phyloP scores from a whole-genome alignment of 345 rosid genomes.

The Kandelia obovata region DNA sequence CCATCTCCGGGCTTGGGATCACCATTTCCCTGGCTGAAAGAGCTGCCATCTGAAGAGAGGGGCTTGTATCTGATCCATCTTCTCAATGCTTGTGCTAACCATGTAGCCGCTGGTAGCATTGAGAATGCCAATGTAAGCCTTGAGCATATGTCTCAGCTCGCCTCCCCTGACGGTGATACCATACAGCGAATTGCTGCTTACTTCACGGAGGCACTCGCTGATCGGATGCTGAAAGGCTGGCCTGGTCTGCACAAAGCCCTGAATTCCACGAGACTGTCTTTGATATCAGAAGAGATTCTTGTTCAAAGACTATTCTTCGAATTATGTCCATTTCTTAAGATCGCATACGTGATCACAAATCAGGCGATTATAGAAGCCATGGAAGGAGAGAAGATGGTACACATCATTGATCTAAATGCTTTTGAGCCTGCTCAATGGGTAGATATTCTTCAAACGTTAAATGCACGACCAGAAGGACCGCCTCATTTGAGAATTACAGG shows the following conservation, averaged over 20 bases:
- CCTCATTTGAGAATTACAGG: conserved; percentile 75
- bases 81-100: conserved; percentile 54
- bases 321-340: conserved; percentile 64
- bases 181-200: conserved; percentile 74
- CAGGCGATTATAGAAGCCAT: conserved; percentile 68
- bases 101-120: conserved; percentile 55
- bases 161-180: conserved; percentile 67
- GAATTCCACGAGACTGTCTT: conserved; percentile 49
- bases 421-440: conserved; percentile 76
- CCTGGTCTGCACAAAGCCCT: conserved; percentile 70
- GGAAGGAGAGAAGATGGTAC: conserved; percentile 72
- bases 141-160: conserved; percentile 61
- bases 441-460: conserved; percentile 52
- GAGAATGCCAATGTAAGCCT: conserved; percentile 61
- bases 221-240: conserved; percentile 62
- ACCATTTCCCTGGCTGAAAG: conserved; percentile 54
- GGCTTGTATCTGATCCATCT: conserved; percentile 60
- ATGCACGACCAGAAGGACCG: conserved; percentile 62
- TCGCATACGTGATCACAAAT: conserved; percentile 56
- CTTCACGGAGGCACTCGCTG: conserved; percentile 68
- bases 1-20: conserved; percentile 60
- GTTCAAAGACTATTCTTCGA: conserved; percentile 66
- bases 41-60: conserved; percentile 60
- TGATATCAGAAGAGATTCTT: conserved; percentile 40
- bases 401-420: conserved; percentile 60